Base-by-base conservation (phyloP, 768 basidiomycete genomes). In the Udeniomyces megalosporus region DNA sequence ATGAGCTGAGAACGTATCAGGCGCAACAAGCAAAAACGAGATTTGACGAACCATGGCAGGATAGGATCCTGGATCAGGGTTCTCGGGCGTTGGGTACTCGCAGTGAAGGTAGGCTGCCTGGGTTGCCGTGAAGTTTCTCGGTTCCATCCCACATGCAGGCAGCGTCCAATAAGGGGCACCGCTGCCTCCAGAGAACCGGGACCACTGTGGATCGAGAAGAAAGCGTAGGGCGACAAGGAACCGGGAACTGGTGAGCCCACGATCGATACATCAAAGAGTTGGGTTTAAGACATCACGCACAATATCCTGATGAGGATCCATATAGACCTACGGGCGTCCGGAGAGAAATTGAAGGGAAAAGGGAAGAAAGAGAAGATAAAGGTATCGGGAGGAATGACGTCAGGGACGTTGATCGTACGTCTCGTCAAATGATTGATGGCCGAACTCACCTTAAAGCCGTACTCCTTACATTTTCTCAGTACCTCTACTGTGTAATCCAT, bases 251-350 rank as follows among this genome's bases (percentile, higher is more conserved):
- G 24, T 22, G 24, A 52, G 29, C 1, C 15, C 12, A 0, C 20
- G 17, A 6, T 12, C 10, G 26, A 47, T 46, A 50, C n/a, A 31
- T 22, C 3, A 17, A 5, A 10, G 32, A 22, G n/a, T n/a, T n/a
- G n/a, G n/a, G n/a, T n/a, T n/a, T n/a, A n/a, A 26, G 11, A 24
- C 2, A 2, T 8, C 1, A 80, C 89, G 70, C 71, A 95, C 92
- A 46, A 81, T 80, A 69, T 99, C 93, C 73, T 99, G 95, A 73
- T 99, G 93, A 5, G 93, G 90, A 69, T 96, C 91, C 77, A 99
- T 82, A 73, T 82, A 95, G 14, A 91, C 66, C 64, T 66, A 35
- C 17, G 32, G 15, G 14, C 24, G 26, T 56, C 29, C 10, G 14
- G 10, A 42, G 53, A n/a, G 26, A 3, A 17, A 11, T 42, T 17